Percentiles rank a stretch among this genome's conserved stretches.
Conservation (phyloP, 2,329 filamentous ascomycete genomes). For the Alternaria sp. region DNA sequence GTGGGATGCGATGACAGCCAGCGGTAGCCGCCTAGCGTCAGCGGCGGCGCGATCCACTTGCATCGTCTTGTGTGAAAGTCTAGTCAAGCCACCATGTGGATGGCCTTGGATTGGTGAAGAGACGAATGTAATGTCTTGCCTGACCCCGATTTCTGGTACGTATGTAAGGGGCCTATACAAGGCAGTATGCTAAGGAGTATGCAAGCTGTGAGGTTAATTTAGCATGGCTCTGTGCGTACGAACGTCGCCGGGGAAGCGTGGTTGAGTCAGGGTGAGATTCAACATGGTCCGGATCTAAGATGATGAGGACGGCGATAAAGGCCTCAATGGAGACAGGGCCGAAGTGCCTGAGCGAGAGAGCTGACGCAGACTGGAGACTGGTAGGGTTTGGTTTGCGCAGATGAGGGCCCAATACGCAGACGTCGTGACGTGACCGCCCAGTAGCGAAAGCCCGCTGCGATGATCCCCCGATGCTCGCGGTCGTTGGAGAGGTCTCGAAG, state of each 20-base stretch:
- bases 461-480: constrained; percentile 11
- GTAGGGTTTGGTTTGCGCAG: constrained; percentile 19
- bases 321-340: constrained; percentile 30
- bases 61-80: constrained; percentile 13
- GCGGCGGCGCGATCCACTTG: constrained; percentile 25
- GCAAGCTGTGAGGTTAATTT: constrained; percentile 32
- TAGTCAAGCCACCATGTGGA: constrained; percentile 9
- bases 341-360: constrained; percentile 28
- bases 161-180: constrained; percentile 25
- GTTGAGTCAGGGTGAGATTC: constrained; percentile 30
- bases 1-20: constrained; percentile 28
- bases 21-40: constrained; percentile 39
- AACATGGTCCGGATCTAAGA: constrained; percentile 30
- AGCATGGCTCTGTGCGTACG: constrained; percentile 37
- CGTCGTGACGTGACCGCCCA: constrained; percentile 13
- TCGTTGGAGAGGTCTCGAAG: constrained; percentile 13
- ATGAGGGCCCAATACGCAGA: constrained; percentile 10
- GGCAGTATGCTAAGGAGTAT: constrained; percentile 23
- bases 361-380: constrained; percentile 22
- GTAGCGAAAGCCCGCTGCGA: constrained; percentile 14
- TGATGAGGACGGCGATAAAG: constrained; percentile 28
- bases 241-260: constrained; percentile 38
- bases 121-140: constrained; percentile 8
- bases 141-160: constrained; percentile 9
- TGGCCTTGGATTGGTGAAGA: not conserved